phyloP scores from a whole-genome alignment of 305 asterid species.

The Solanum hybrid region DNA sequence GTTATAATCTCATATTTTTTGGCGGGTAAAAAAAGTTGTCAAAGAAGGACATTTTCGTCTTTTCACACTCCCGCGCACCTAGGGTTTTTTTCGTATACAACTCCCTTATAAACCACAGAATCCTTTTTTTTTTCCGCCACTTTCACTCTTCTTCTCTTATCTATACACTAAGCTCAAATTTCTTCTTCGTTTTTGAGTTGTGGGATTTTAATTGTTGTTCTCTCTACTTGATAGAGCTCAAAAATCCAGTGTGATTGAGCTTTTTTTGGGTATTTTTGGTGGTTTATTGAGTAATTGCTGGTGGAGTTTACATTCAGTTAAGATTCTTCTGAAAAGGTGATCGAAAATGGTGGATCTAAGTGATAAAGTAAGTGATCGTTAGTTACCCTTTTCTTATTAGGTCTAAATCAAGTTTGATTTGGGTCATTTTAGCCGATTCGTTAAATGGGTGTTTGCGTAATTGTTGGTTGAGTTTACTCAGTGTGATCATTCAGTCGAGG shows the following conservation, averaged over 20 bases:
- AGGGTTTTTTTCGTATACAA: constrained; percentile 2
- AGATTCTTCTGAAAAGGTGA: not conserved
- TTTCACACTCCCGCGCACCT: constrained; percentile 5
- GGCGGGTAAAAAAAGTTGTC: constrained; percentile 1
- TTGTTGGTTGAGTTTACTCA: not conserved
- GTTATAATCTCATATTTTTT: not conserved
- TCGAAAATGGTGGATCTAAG: not conserved
- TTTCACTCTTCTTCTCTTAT: not conserved
- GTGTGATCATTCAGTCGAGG: not conserved
- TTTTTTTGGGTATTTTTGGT: not conserved
- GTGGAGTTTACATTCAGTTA: not conserved
- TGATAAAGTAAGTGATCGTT: not conserved
- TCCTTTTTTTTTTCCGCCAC: not conserved
- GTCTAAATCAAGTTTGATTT: not conserved
- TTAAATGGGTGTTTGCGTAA: not conserved
- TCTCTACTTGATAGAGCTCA: not conserved
- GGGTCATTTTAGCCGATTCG: not conserved
- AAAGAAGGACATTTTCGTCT: not conserved
- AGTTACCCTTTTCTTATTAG: not conserved
- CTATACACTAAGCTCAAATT: not conserved
- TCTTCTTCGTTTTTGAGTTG: not conserved
- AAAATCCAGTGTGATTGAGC: not conserved
- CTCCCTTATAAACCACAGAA: constrained; percentile 11
- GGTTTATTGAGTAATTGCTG: not conserved
- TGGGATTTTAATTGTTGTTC: not conserved